Base-by-base conservation (phyloP, 345 rosid genomes). In the Populus deltoides region DNA sequence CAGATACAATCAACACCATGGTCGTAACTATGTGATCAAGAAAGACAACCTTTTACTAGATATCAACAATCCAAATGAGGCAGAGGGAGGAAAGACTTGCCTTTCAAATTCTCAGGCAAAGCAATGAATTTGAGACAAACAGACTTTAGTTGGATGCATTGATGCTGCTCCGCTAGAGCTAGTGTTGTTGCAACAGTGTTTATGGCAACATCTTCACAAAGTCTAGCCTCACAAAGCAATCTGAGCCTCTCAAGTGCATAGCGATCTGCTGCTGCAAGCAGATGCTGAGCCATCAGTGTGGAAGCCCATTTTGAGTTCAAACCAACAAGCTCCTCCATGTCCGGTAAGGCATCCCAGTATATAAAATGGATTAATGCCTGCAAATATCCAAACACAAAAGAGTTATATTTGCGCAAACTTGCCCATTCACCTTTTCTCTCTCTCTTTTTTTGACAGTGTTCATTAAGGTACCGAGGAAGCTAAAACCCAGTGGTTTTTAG, bases 111-210 rank as follows among this genome's bases (percentile, higher is more conserved):
- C 75, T 78, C 85, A 31, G 82, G 85, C 70, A 71, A 51, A n/a
- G 82, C 85, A 78, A 82, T 75, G 41, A 78, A 82, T 75, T 78
- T 82, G 73, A 82, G 74, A 61, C 85, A 82, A n/a, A 75, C 81
- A 65, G 77, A 73, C 72, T 82, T 82, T 67, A 82, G 73, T 33
- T 82, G 79, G 79, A 75, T 62, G 72, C 85, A 82, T 6, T 75
- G 85, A 71, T 82, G 85, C 85, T 82, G 85, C 70, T 82, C 85
- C 12, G 85, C 85, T 81, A 82, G 72, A 33, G 85, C 85, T 53
- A 82, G 79, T 36, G 85, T 82, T 69, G 85, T 82, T 66, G 85
- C 85, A 66, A 78, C 82, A 0, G 85, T 78, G 51, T 78, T 75
- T 78, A 75, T 78, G 39, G 81, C 77, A 24, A 82, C 76, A 82